These are phyloP conservation scores for Beauveria australis DNA, from an alignment of 2,329 filamentous ascomycete species.

Conservation along the genomic window DNA sequence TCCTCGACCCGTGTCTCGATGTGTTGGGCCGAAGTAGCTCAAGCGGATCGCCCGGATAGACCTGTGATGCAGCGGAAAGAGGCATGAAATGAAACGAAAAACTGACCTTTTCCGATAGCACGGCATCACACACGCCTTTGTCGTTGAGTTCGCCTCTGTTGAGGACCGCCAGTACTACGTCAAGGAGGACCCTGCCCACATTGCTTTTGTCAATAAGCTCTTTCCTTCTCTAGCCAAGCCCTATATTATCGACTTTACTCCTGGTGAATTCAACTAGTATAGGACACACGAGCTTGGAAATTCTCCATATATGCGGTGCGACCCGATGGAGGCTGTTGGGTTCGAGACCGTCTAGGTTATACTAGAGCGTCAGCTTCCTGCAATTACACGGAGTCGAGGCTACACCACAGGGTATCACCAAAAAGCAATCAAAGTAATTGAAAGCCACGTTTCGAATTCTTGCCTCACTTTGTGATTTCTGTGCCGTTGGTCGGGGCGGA, in stretches of 20 bases:
- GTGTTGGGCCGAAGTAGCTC: neutral
- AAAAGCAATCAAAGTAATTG: neutral
- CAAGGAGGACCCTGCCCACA: slow-evolving; percentile 54
- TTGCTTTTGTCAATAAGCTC: slow-evolving; percentile 45
- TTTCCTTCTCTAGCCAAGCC: slow-evolving; percentile 40
- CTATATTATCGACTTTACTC: slow-evolving; percentile 51
- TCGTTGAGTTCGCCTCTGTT: slow-evolving; percentile 55
- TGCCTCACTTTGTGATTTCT: neutral
- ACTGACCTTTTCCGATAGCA: slow-evolving; percentile 28
- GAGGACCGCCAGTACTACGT: slow-evolving; percentile 63
- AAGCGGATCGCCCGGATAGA: neutral
- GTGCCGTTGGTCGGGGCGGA: neutral
- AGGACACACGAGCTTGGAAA: neutral
- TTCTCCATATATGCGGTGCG: neutral
- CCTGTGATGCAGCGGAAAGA: neutral
- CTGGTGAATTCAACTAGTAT: slow-evolving; percentile 33
- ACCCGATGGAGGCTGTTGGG: neutral
- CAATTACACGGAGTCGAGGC: neutral
- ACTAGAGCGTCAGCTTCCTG: neutral
- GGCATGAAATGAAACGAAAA: neutral
- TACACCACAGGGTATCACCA: neutral
- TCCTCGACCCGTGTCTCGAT: no score
- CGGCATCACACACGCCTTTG: slow-evolving; percentile 59
- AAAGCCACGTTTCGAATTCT: neutral
- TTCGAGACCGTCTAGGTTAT: neutral